phyloP scores from a whole-genome alignment of 495 filamentous ascomycete species.

The Penicillium diatomitis region DNA sequence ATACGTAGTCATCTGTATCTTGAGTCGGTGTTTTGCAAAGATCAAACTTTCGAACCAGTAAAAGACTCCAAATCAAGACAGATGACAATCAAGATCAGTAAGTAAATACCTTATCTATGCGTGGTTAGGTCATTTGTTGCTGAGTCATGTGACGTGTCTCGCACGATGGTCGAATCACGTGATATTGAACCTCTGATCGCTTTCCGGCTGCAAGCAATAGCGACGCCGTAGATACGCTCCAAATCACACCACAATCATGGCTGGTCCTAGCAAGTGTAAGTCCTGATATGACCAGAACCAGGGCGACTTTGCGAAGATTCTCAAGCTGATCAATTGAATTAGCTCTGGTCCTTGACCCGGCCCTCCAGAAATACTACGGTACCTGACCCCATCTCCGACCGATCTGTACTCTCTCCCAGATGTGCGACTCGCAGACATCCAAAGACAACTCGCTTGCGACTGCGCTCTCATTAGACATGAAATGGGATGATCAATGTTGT shows the following conservation, averaged over 20 bases:
- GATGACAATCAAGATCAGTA: no score
- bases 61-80: no score
- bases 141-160: neutral
- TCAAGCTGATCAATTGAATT: slow-evolving; percentile 6
- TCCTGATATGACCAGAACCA: neutral
- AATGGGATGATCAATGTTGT: no score
- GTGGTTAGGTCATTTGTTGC: neutral
- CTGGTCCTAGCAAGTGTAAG: slow-evolving; percentile 43
- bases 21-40: no score
- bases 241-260: slow-evolving; percentile 29
- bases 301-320: neutral
- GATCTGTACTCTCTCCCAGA: slow-evolving; percentile 1
- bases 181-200: slow-evolving; percentile 6
- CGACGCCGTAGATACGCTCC: slow-evolving; percentile 7
- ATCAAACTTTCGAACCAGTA: no score
- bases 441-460: no score
- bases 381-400: slow-evolving; percentile 19
- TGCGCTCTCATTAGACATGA: no score
- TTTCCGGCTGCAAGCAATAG: slow-evolving; percentile 3
- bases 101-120: no score
- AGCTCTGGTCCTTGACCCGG: slow-evolving; percentile 66
- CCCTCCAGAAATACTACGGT: slow-evolving; percentile 68
- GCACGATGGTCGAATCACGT: slow-evolving; percentile 1
- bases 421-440: neutral
- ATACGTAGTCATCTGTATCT: no score